These are phyloP conservation scores for Singerocomus inundabilis DNA, from an alignment of 1,284 basidiomycete species.

Conservation along the genomic window DNA sequence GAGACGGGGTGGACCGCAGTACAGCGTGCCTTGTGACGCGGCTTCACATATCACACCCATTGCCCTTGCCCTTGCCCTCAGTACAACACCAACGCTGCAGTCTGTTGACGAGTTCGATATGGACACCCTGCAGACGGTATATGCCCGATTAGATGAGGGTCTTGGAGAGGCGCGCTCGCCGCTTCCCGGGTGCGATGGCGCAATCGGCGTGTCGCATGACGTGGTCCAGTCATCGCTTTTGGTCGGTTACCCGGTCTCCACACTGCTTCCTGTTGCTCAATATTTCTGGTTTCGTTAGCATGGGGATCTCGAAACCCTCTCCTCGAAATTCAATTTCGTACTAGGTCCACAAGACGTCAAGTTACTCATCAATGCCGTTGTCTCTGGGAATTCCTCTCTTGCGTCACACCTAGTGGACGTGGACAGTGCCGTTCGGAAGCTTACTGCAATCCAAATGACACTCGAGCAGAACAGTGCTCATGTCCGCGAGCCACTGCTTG, in stretches of 20 bases:
- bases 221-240: slow-evolving; percentile 20
- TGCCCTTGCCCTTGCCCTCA: not conserved
- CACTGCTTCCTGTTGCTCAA: not conserved
- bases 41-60: slow-evolving; percentile 1
- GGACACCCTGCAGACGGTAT: slow-evolving; percentile 17
- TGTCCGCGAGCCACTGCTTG: slow-evolving; percentile 18
- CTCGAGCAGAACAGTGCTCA: slow-evolving; percentile 15
- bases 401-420: slow-evolving; percentile 18
- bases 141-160: slow-evolving; percentile 18
- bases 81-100: slow-evolving; percentile 2
- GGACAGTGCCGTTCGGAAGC: slow-evolving; percentile 17
- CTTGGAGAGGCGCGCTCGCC: slow-evolving; percentile 22
- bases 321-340: slow-evolving; percentile 12
- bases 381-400: slow-evolving; percentile 18
- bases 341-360: slow-evolving; percentile 14
- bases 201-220: slow-evolving; percentile 34
- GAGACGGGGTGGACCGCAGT: not conserved
- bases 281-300: slow-evolving; percentile 6
- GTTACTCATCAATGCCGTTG: slow-evolving; percentile 13
- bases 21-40: slow-evolving; percentile 10
- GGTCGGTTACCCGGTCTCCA: slow-evolving; percentile 10
- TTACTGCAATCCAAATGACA: slow-evolving; percentile 13
- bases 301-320: slow-evolving; percentile 19
- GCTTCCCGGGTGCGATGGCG: slow-evolving; percentile 26
- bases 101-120: slow-evolving; percentile 8